Base-by-base conservation (phyloP, 371 early-diverging fungal species). In the Mucor circinelloides region DNA sequence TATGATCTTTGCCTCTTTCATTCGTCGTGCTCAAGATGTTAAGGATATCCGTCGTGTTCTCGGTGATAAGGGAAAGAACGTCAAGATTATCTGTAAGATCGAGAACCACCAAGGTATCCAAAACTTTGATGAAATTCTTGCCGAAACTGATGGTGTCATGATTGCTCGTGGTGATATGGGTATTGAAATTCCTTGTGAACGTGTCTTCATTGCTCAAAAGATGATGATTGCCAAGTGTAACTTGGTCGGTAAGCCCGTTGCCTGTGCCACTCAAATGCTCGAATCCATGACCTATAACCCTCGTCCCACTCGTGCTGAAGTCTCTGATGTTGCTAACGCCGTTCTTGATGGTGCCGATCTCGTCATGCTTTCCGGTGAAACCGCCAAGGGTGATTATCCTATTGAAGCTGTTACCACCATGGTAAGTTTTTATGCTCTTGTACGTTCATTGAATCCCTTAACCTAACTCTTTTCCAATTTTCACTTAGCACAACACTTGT, bases 191-290 rank as follows among this genome's bases (percentile, higher is more conserved):
- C 97, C 96, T 32, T 87, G 94, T 32, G 92, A 94, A 68, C 87
- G 92, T 64, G 93, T 94, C 23, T 95, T 94, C 74, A 77, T 95
- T 63, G 94, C 93, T 15, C 98, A 98, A 77, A 97, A 98, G 87
- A 94, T 93, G 92, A 97, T 99, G 89, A 93, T 91, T 57, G 91
- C 95, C 66, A 93, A 94, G 78, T 95, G 96, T 86, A 96, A 94
- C 79, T 76, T 90, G 67, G 92, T 89, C 10, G 95, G 95, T 55
- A 98, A 97, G 83, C 97, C 97, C 28, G 95, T 96, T 46, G 94
- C 97, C 44, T 91, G 93, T 73, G 99, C 99, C 58, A 99, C 99
- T 46, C 99, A 99, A 80, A 99, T 99, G 99, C 86, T 99, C 42
- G 98, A 99, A 76, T 94, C 95, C 58, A 98, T 99, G 99, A 96